phyloP scores from a whole-genome alignment of 371 early-diverging fungal genomes.

The Lichtheimia ornata region DNA sequence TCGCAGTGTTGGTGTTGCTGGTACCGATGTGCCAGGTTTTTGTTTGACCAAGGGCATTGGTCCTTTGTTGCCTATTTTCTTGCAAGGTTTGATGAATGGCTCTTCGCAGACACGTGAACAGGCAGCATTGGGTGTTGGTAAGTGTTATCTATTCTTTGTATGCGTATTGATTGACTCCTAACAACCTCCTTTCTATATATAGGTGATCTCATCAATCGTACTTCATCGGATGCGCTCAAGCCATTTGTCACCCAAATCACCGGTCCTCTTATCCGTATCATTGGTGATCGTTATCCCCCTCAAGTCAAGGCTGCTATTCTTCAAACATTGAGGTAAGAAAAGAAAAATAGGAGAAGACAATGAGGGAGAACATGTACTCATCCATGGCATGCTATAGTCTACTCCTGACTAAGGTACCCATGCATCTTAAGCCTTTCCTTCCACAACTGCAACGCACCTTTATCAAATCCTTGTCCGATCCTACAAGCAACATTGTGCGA shows the following conservation, averaged over 20 bases:
- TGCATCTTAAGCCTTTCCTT: conserved; percentile 91
- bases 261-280: conserved; percentile 96
- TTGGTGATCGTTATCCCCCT: conserved; percentile 92
- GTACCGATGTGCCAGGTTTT: conserved; percentile 83
- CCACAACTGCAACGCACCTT: conserved; percentile 98
- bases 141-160: no score
- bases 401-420: conserved; percentile 81
- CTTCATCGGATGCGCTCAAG: conserved; percentile 76
- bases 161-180: background rate
- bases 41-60: conserved; percentile 91
- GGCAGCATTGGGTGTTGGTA: conserved; percentile 66
- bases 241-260: conserved; percentile 94
- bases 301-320: conserved; percentile 92
- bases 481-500: conserved; percentile 69
- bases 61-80: conserved; percentile 87
- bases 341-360: background rate
- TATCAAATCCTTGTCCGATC: conserved; percentile 86
- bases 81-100: conserved; percentile 94
- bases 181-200: conserved; percentile 1
- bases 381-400: conserved; percentile 35
- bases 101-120: conserved; percentile 83
- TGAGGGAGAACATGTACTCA: background rate
- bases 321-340: conserved; percentile 68
- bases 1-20: conserved; percentile 55
- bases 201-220: conserved; percentile 78